Base-by-base conservation (phyloP, 208 protist genomes). In the Trypanosoma grayi region DNA sequence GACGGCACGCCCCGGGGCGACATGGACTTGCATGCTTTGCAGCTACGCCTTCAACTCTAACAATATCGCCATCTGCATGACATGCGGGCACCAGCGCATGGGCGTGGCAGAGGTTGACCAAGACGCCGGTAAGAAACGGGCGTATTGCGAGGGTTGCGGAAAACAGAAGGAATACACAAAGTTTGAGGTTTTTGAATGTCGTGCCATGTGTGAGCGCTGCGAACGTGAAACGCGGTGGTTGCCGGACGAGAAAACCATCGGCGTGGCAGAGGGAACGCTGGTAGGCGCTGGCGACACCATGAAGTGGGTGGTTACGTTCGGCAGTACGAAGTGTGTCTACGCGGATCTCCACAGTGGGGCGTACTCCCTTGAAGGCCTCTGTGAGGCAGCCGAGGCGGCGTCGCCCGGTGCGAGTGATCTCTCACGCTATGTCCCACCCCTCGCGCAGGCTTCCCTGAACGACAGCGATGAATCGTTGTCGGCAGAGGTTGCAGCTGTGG, bases 31-130 rank as follows among this genome's bases (percentile, higher is more conserved):
- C 60, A 16, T 60, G 14, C 40, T 81, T 22, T 95, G 89, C 79
- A 70, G 66, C 36, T 95, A 88, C 69, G 75, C 81, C 16, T 93
- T 87, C 69, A 95, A 95, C 60, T 52, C 72, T 3, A 77, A 80
- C 20, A 56, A 58, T 20, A 75, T 53, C 25, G 18, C 31, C 2
- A 66, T 80, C n/a, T 95, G 89, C 53, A 57, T 73, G 18, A 92
- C 80, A 9, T 95, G 89, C 44, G 85, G 85, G 1, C 51, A 77
- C 51, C 71, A 79, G 48, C 82, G 75, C 11, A 50, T 71, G 24
- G 69, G 65, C 31, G 73, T 52, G 33, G 37, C 67, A 37, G 54
- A 66, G 30, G 46, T 41, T 13, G 50, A 46, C 18, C 2, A 59
- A 0, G 64, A 53, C 44, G 33, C 0, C 3, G 25, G 36, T 3